phyloP scores from a whole-genome alignment of 1,284 basidiomycete species.

The Ustilago cynodontis region DNA sequence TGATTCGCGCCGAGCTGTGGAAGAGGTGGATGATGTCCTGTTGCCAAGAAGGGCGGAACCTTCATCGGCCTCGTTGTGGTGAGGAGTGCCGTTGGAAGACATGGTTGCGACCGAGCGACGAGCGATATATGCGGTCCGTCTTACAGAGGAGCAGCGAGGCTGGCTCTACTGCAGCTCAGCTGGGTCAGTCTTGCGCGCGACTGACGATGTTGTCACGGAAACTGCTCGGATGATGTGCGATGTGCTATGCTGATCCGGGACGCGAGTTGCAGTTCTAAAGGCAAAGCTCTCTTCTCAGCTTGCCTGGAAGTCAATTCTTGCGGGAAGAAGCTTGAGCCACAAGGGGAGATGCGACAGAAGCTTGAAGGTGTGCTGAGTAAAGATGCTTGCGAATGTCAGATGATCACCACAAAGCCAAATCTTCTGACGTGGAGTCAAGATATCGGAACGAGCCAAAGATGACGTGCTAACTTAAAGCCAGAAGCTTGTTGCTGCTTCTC shows the following conservation, averaged over 20 bases:
- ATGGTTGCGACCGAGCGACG: neutral
- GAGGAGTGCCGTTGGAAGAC: constrained; percentile 11
- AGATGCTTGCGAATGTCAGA: neutral
- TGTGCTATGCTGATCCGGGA: neutral
- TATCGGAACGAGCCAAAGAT: neutral
- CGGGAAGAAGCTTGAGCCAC: no score
- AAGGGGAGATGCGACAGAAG: neutral
- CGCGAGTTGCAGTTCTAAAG: neutral
- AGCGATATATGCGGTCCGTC: constrained; percentile 2
- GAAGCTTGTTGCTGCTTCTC: neutral
- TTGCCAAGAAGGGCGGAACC: constrained; percentile 22
- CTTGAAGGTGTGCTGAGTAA: neutral
- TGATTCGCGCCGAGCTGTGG: constrained; percentile 23
- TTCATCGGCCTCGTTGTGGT: constrained; percentile 18
- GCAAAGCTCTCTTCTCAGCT: neutral
- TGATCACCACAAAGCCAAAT: neutral
- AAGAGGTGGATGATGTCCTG: neutral
- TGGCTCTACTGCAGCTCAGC: neutral
- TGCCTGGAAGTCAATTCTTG: neutral
- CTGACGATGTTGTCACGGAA: neutral
- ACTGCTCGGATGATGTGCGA: neutral
- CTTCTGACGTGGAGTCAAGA: neutral
- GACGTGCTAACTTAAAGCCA: neutral
- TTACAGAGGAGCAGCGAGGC: neutral
- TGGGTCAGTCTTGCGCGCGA: constrained; percentile 4